Conservation (phyloP, 345 rosid species). For the Gossypium rotundifolium region DNA sequence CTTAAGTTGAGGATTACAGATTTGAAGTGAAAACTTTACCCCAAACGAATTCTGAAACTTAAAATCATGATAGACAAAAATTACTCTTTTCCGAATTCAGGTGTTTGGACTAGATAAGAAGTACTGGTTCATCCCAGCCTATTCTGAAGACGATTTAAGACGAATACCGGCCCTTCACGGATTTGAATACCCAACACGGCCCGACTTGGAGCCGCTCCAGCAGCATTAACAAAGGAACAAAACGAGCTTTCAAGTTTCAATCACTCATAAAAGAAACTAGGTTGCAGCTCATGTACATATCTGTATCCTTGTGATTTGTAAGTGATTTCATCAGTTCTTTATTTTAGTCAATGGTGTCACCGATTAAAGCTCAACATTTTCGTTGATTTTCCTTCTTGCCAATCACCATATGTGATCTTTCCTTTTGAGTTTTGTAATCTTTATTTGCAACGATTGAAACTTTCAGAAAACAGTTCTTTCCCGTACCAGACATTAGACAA, state of each 20-base stretch:
- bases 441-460: not conserved
- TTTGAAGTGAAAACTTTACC: not conserved
- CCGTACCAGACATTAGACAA: not conserved
- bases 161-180: constrained; percentile 45
- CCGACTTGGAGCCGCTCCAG: constrained; percentile 36
- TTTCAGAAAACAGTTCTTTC: not conserved
- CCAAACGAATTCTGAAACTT: not conserved
- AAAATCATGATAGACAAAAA: not conserved
- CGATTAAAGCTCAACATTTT: not conserved
- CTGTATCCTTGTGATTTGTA: not conserved
- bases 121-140: constrained; percentile 68
- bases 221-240: constrained; percentile 14
- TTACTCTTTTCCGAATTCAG: constrained; percentile 22
- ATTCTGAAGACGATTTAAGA: constrained; percentile 51
- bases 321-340: not conserved
- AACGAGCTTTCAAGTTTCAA: not conserved
- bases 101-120: constrained; percentile 58
- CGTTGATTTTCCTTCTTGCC: not conserved
- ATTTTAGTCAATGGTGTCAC: not conserved
- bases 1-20: not conserved
- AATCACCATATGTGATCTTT: not conserved
- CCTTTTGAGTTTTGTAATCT: not conserved
- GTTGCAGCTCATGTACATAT: constrained; percentile 1
- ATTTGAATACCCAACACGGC: constrained; percentile 50
- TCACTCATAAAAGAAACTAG: not conserved